Base-by-base conservation (phyloP, 1,139 yeast genomes). In the Suhomyces ambrosiae region DNA sequence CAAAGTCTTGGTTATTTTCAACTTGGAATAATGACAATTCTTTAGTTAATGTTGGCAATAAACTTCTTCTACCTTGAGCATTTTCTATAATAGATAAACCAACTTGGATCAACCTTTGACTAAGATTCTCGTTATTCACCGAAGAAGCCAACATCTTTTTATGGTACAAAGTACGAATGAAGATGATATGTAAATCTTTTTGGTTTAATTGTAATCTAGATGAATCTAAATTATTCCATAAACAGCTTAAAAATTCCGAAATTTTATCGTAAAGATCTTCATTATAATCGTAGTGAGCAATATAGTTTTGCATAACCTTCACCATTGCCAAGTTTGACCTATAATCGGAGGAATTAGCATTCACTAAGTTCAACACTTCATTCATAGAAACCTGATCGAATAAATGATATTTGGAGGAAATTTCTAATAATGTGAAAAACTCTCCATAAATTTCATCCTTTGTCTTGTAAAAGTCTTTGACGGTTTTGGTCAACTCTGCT, bases 151-250 rank as follows among this genome's bases (percentile, higher is more conserved):
- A 38, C n/a, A 66, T 37, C 10, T 34, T 36, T 7, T 54, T 47
- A 29, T 56, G 50, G 22, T 54, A 71, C 3, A 82, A 40, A 0
- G 79, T 52, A 11, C 71, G 63, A 18, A 88, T 79, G 22, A 84
- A 65, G 0, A 56, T 44, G 12, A 76, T 53, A 46, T 88, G 96
- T 27, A 87, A 65, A 8, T 69, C 71, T 40, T 80, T 75, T 48
- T 87, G 94, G 38, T 76, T 76, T 37, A 87, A 67, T 31, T 82
- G 76, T 30, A 88, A 65, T 39, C 95, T 67, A 8, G 80, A 82
- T 1, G 76, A 70, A n/a, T 70, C 69, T 15, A 87, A 53, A 17
- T 71, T 72, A 5, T 63, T 63, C 94, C 95, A 86, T 14, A 83
- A 64, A 0, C 58, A 56, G 2, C 59, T 50, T 23, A 76, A 46